Conservation (phyloP, 306 rosid genomes). For the Mimosa bimucronata region DNA sequence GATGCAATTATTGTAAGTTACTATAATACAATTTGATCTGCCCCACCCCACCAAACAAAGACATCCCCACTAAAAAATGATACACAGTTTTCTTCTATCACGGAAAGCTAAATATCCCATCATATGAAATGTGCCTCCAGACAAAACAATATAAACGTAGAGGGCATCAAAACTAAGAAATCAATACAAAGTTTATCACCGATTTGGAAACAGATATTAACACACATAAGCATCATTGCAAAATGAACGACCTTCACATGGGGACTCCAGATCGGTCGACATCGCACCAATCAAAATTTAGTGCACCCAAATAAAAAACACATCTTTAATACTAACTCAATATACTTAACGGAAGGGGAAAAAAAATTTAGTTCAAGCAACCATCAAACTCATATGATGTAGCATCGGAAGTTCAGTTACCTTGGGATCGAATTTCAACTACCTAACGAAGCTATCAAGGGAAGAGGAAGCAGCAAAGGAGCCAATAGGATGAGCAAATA, state of each 20-base stretch:
- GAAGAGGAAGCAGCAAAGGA: too few species aligned
- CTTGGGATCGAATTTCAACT: too few species aligned
- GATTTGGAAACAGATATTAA: neutral
- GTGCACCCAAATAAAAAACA: neutral
- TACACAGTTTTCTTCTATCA: neutral
- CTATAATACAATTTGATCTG: neutral
- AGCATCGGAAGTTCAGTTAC: too few species aligned
- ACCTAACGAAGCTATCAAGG: too few species aligned
- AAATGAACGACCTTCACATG: neutral
- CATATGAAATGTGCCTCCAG: neutral
- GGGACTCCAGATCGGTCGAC: neutral
- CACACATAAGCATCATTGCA: neutral
- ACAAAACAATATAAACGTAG: too few species aligned
- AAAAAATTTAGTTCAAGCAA: too few species aligned
- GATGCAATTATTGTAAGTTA: neutral
- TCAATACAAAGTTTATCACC: neutral
- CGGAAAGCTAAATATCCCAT: neutral
- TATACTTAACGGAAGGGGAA: too few species aligned
- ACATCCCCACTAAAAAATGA: slow-evolving; percentile 1
- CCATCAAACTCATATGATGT: too few species aligned
- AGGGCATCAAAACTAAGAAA: too few species aligned
- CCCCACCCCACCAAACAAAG: neutral
- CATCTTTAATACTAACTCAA: neutral
- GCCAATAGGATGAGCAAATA: too few species aligned
- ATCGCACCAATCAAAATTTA: slow-evolving; percentile 6